Conservation (phyloP, 2,329 filamentous ascomycete species). For the Arthrobotrys sphaeroides region DNA sequence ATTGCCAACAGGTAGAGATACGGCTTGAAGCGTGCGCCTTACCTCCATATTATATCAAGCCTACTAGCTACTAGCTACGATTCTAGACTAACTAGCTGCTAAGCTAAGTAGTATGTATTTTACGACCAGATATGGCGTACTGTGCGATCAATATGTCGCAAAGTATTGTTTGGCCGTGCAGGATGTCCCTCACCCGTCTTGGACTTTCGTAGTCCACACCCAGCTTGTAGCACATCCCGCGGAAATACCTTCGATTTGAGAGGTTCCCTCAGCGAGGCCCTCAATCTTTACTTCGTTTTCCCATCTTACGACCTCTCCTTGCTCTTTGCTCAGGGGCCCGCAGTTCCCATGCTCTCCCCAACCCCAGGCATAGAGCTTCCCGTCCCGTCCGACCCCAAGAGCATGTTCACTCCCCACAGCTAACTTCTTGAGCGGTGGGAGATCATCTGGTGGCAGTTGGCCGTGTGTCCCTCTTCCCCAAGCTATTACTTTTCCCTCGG, state of each 20-base stretch:
- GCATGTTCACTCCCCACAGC: constrained; percentile 89
- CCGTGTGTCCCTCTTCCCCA: constrained; percentile 91
- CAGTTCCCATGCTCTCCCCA: constrained; percentile 99
- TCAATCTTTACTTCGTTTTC: constrained; percentile 73
- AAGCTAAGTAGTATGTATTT: too few species aligned
- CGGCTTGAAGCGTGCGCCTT: too few species aligned
- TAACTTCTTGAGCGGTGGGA: constrained; percentile 72
- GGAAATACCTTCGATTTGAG: constrained; percentile 71
- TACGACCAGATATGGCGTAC: too few species aligned
- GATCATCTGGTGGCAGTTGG: constrained; percentile 73
- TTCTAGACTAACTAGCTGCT: too few species aligned
- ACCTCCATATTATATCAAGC: too few species aligned
- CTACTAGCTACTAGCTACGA: too few species aligned
- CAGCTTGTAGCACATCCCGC: constrained; percentile 94
- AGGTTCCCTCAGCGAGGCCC: constrained; percentile 66
- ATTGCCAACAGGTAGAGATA: too few species aligned
- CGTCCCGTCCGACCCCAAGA: constrained; percentile 72
- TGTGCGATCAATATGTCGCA: too few species aligned
- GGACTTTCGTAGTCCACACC: constrained; percentile 65
- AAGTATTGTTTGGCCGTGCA: too few species aligned
- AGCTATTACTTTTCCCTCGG: constrained; percentile 70
- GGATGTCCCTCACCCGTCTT: not conserved
- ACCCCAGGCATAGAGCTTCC: constrained; percentile 78
- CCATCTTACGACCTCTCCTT: constrained; percentile 70
- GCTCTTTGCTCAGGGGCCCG: constrained; percentile 71